A percentile compares a stretch with the other conserved stretches of the same genome.
phyloP scores from a whole-genome alignment of 352 stramenopile species.

The Phytophthora boehmeriae region DNA sequence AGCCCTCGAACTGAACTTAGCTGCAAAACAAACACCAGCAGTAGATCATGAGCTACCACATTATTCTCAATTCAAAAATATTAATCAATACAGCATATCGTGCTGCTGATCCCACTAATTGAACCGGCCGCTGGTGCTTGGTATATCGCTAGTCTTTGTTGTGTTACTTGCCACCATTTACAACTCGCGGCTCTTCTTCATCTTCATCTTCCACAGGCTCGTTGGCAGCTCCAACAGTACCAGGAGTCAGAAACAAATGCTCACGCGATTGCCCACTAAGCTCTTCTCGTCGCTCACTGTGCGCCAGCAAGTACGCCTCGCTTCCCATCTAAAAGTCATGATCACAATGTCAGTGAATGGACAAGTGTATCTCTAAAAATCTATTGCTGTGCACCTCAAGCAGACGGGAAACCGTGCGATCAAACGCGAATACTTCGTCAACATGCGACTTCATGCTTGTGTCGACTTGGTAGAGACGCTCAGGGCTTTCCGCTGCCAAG shows the following conservation, averaged over 20 bases:
- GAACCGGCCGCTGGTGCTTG: no score
- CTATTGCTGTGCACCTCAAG: constrained; percentile 55
- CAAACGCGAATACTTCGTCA: constrained; percentile 87
- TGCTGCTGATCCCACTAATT: no score
- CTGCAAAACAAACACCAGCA: constrained; percentile 2
- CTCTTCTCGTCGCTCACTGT: constrained; percentile 42
- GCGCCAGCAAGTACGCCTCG: constrained; percentile 68
- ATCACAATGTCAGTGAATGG: not conserved
- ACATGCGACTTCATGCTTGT: constrained; percentile 59
- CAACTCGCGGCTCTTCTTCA: constrained; percentile 25
- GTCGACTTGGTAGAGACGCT: constrained; percentile 73
- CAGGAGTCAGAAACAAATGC: constrained; percentile 31
- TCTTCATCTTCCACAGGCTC: constrained; percentile 22
- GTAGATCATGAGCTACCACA: not conserved
- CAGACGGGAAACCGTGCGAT: constrained; percentile 87
- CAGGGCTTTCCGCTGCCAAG: constrained; percentile 58
- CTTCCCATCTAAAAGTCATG: constrained; percentile 58
- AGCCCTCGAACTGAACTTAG: constrained; percentile 2
- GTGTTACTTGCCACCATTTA: constrained; percentile 28
- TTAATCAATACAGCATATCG: not conserved
- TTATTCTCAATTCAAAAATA: constrained; percentile 15
- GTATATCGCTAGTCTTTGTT: not conserved
- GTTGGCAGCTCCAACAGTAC: constrained; percentile 12
- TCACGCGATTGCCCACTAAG: constrained; percentile 18
- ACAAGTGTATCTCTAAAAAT: not conserved